phyloP scores from a whole-genome alignment of 331 rosid species.

The Acacia pycnantha region DNA sequence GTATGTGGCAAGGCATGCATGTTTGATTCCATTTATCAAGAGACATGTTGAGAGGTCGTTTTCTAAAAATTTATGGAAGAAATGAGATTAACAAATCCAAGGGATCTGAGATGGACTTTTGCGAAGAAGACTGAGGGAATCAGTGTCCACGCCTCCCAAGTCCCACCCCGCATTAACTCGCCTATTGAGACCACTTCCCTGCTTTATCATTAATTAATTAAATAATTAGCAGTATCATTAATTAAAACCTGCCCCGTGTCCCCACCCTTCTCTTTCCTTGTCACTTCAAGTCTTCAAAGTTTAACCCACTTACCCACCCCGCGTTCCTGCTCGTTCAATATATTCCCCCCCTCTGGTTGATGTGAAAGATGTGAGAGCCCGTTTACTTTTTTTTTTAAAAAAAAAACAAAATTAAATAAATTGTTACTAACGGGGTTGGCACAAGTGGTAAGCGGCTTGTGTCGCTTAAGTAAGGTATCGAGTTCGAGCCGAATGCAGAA shows the following conservation, averaged over 20 bases:
- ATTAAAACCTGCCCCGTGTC: not conserved
- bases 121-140: not conserved
- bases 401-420: too few species aligned
- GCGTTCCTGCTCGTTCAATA: not conserved
- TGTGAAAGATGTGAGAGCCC: too few species aligned
- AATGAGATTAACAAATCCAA: not conserved
- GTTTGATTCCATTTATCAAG: not conserved
- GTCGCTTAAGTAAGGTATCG: too few species aligned
- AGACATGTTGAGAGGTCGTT: not conserved
- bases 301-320: not conserved
- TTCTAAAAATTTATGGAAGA: not conserved
- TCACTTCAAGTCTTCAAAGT: not conserved
- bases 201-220: not conserved
- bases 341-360: too few species aligned
- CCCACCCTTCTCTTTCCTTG: not conserved
- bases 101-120: not conserved
- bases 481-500: too few species aligned
- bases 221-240: not conserved
- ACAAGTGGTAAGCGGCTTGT: too few species aligned
- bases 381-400: too few species aligned
- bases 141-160: not conserved
- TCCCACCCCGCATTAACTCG: not conserved
- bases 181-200: not conserved
- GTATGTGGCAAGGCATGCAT: too few species aligned
- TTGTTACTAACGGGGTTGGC: too few species aligned